Percentiles rank a stretch among this genome's conserved stretches.
Evolutionary conservation across 176 grass and related monocot genomes (phyloP).

Genomic region (Secale cereale): DNA sequence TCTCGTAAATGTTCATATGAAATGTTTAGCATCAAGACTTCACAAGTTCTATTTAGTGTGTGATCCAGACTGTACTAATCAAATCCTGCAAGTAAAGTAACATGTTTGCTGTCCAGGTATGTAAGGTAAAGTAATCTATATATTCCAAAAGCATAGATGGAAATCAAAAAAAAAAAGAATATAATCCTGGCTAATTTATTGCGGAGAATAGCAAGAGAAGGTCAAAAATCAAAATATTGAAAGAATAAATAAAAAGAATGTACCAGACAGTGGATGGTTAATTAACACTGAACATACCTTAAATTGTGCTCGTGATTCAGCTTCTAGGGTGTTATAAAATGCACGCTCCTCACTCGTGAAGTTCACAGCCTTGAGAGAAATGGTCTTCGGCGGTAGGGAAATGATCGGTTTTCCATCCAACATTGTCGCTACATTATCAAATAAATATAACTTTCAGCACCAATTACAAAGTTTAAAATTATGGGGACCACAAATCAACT

Average conservation of each 20-base stretch:
- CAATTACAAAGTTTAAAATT: background rate
- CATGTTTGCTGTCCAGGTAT: background rate
- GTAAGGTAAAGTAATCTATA: background rate
- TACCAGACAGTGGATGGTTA: background rate
- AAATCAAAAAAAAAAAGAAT: background rate
- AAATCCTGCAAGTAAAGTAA: background rate
- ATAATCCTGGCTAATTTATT: background rate
- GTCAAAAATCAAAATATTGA: background rate
- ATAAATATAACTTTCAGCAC: background rate
- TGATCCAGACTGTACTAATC: background rate
- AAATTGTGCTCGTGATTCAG: conserved; percentile 93
- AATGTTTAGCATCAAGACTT: too few relatives aligned
- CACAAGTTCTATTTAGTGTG: too few relatives aligned
- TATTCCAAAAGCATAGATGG: background rate
- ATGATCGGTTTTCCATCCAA: conserved; percentile 96
- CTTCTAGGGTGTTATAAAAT: conserved; percentile 85
- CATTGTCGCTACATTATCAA: conserved; percentile 50
- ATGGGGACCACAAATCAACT: background rate
- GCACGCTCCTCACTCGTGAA: conserved; percentile 75
- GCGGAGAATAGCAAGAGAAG: background rate
- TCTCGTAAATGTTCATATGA: background rate
- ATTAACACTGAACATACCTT: conserved; percentile 54
- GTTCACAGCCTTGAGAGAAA: conserved; percentile 73
- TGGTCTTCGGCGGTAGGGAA: conserved; percentile 74
- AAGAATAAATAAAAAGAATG: conserved; percentile 8